Evolutionary conservation across 2,329 filamentous ascomycete species (phyloP), one percentile per base, ranked within the genome.

Genomic region (Claviceps pazoutovae): DNA sequence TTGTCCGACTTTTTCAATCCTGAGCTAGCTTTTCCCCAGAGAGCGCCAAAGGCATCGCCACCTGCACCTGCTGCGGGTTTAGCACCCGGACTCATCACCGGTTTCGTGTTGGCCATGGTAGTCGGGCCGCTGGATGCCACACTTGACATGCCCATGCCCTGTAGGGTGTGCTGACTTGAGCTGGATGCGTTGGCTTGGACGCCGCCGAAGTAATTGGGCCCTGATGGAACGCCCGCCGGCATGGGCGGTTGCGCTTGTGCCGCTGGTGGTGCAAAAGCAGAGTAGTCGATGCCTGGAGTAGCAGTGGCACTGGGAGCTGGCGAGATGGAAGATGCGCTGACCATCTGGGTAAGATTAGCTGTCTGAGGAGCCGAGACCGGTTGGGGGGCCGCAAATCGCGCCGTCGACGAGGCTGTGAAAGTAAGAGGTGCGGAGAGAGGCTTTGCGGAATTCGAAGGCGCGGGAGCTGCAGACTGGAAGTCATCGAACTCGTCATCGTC

Each of bases 401-500:
- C 72, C 9, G 74, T 78, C 1, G 72, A 71, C 1, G 80, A 73
- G 5, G 74, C 76, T 5, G 74, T 71, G 16, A 75, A 75, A 51
- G 73, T 68, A 55, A 76, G 65, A 2, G 74, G 68, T 16, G 73
- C 58, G 60, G 75, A 58, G 60, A 78, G 52, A 61, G 75, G 60
- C 71, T 68, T 65, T 57, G 74, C 67, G 17, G 73, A 65, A 11
- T 74, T 64, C n/a, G 68, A 67, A 14, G 73, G 62, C 26, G 80
- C 71, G 3, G 84, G 79, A 2, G 85, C 73, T 14, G 91, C 91
- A 19, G 89, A 95, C 67, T 95, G 88, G 74, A 97, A 97, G 64
- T 98, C 93, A 64, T 97, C 93, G 62, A 97, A 97, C 56, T 96
- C 93, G 59, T 95, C 90, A 57, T 96, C 91, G 56, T 80, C 82